These are phyloP conservation scores for maize (Zea mays) DNA, from an alignment of 176 grass and related monocot genomes.

Conservation along the genomic window DNA sequence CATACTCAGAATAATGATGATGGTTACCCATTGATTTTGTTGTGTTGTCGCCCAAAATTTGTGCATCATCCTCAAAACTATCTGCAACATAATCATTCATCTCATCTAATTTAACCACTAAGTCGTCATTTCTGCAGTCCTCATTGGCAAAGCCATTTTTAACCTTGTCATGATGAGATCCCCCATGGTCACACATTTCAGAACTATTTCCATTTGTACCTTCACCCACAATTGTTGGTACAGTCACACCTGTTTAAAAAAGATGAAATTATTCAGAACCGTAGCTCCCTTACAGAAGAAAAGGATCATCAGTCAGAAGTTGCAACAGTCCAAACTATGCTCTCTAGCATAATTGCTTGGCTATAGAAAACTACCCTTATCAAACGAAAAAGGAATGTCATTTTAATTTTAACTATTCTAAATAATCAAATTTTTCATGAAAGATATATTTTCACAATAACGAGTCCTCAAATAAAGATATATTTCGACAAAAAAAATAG, in stretches of 20 bases:
- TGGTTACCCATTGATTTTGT: slow-evolving; percentile 28
- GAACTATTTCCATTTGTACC: slow-evolving; percentile 26
- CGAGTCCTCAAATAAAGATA: slow-evolving; percentile 13
- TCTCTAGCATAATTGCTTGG: slow-evolving; percentile 27
- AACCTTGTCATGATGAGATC: slow-evolving; percentile 29
- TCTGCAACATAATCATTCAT: slow-evolving; percentile 55
- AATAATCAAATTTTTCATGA: slow-evolving; percentile 26
- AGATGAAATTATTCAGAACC: slow-evolving; percentile 19
- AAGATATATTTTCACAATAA: slow-evolving; percentile 23
- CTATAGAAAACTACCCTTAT: slow-evolving; percentile 21
- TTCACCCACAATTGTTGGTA: slow-evolving; percentile 33
- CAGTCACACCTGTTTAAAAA: slow-evolving; percentile 41
- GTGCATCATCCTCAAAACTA: slow-evolving; percentile 75
- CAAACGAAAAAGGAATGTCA: slow-evolving; percentile 23
- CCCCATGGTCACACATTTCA: slow-evolving; percentile 18
- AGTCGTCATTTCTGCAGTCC: slow-evolving; percentile 37
- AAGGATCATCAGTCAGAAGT: slow-evolving; percentile 11
- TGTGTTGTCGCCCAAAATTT: slow-evolving; percentile 12
- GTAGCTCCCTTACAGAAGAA: slow-evolving; percentile 7
- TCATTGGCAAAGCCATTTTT: slow-evolving; percentile 34
- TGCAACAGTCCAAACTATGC: background rate
- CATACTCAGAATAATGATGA: slow-evolving; percentile 43
- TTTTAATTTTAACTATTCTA: background rate
- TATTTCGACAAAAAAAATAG: slow-evolving; percentile 29
- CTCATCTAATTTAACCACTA: slow-evolving; percentile 33